Base-by-base conservation (phyloP, 495 filamentous ascomycete species). In the Xylona heveae region DNA sequence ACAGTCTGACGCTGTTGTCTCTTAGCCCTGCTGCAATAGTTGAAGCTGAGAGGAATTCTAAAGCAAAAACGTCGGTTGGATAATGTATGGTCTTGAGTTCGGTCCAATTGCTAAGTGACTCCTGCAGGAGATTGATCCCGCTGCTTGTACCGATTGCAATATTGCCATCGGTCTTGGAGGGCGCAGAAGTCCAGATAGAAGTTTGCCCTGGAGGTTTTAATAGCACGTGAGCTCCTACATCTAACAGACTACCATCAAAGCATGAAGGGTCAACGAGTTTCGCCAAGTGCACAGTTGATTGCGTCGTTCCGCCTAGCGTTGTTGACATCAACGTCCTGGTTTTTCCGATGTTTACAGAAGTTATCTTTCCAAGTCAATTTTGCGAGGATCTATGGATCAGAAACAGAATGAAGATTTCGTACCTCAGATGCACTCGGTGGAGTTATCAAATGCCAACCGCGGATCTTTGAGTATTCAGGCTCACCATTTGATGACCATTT, bases 31-130 rank as follows among this genome's bases (percentile, higher is more conserved):
- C 26, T 7, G 34, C 36, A n/a, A 50, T 22, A 8, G 26, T 27
- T 5, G 24, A 37, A 22, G 35, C 36, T 3, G 28, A 19, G 2
- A 50, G 20, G 44, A 50, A 52, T 4, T 41, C 37, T 5, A 52
- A 23, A 4, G 48, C 37, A 5, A 40, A 40, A 14, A 44, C 37
- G 33, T 46, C 42, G 23, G 31, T 38, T 10, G 30, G 15, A 8
- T 18, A 9, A 13, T 25, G 7, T 7, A 13, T 8, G 19, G 25
- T 3, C 6, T 5, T 10, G 9, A 17, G 18, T 8, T 38, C 24
- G 18, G 5, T 17, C 19, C 28, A 31, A 9, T 26, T 21, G 5
- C 9, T 9, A 7, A 3, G 4, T 10, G 15, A 12, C 14, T 33
- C 35, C 3, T 37, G 23, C n/a, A 37, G 13, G 19, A 22, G 15